Base-by-base conservation (phyloP, 108 stramenopile species). In the Epithemia pelagica region DNA sequence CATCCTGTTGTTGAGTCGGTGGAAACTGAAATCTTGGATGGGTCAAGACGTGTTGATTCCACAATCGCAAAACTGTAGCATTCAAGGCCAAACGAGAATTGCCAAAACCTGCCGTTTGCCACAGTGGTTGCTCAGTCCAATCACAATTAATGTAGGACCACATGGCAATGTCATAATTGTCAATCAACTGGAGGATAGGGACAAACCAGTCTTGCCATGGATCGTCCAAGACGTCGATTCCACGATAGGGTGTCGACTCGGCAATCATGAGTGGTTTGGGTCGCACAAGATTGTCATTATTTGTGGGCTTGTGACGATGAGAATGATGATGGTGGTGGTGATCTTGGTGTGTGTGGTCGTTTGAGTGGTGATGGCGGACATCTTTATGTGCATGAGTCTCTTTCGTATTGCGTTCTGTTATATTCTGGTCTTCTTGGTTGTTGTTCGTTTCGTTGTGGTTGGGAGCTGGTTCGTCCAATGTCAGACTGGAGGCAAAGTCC, bases 121-220 rank as follows among this genome's bases (percentile, higher is more conserved):
- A 95, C 87, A 89, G 86, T 0, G 88, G 83, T 65, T 88, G 86
- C 15, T 67, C 59, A 22, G 90, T 88, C 94, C 94, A 95, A 69
- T 95, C 83, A 54, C 88, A 84, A 71, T 95, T 81, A 55, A 95
- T 95, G 75, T 92, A 95, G n/a, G 76, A 85, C 90, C 90, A 95
- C 88, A 95, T 89, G 3, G 69, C 74, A 53, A 95, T 82, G 66
- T 91, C 88, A 51, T 88, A 85, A 22, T 65, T 65, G 27, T 89
- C 73, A 61, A 92, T 91, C 8, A 95, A 46, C 31, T 75, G 60
- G 23, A 95, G 59, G n/a, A 80, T 75, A 31, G 85, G 84, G 24
- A 70, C 80, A 75, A 80, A 95, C 94, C 94, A 95, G 0, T 79
- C 57, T 3, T 77, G 68, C 91, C 91, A 95, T 62, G 63, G 76